Base-by-base conservation (phyloP, 169 alveolate species). In the Cystoisospora suis region DNA sequence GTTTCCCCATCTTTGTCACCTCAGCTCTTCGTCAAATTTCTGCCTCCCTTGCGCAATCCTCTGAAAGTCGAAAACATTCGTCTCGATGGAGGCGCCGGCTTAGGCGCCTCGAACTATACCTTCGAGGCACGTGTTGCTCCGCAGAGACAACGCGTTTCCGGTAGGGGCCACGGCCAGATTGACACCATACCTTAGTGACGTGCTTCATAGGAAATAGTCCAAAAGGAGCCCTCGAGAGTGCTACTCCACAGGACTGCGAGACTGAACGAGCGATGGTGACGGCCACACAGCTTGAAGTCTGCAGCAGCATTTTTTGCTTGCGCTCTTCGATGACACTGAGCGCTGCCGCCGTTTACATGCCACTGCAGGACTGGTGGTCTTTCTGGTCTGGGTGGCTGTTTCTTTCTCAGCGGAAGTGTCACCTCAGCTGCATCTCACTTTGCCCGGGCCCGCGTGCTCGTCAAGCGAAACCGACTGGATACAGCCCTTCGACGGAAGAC, bases 371-470 rank as follows among this genome's bases (percentile, higher is more conserved):
- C 72, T 58, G 23, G 72, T 29, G 12, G n/a, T 9, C 29, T 58
- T 1, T 58, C 29, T 58, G 3, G 23, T 58, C 12, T 3, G 3
- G 40, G 23, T 34, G 3, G 72, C 72, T 3, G 44, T 65, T 36
- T 27, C 5, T 36, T 12, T 9, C 77, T 9, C 83, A 72, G 83
- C 83, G 56, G 83, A 72, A 38, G 83, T 36, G 12, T 9, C 36
- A 0, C 83, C 83, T 1, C 83, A 72, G 83, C 56, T 72, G 46
- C 83, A 72, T 40, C 45, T 72, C 27, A 72, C 83, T 9, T 53
- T 72, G 15, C 83, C 83, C 17, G 83, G 83, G 9, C 83, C 83
- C 27, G 83, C 83, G 42, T 72, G 83, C 27, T 72, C 83, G 6
- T 38, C 83, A 27, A 38, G 56, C 27, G 83, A 72, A 34, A 72